Evolutionary conservation across 306 rosid species (phyloP).

Genomic region (Spatholobus suberectus): DNA sequence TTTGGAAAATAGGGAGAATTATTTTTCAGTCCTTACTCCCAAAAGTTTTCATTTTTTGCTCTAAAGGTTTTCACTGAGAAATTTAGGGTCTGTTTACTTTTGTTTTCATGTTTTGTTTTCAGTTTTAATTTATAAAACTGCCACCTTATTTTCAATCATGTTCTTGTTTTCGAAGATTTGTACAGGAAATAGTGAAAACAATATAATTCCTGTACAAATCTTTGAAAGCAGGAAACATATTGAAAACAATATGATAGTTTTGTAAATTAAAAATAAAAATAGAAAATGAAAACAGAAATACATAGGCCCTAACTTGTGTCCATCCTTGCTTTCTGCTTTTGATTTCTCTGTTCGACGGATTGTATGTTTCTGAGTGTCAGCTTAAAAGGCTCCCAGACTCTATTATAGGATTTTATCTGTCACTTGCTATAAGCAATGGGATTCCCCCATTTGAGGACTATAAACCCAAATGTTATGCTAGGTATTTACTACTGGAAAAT

Average conservation of each 20-base stretch:
- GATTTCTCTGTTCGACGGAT: not conserved
- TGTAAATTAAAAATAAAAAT: too few species aligned
- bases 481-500: not conserved
- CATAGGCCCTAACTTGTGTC: too few species aligned
- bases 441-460: not conserved
- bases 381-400: not conserved
- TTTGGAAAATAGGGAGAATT: not conserved
- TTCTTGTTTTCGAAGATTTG: too few species aligned
- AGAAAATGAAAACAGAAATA: too few species aligned
- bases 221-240: too few species aligned
- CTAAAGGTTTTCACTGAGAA: not conserved
- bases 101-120: too few species aligned
- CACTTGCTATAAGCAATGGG: not conserved
- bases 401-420: not conserved
- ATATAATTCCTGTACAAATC: too few species aligned
- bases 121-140: too few species aligned
- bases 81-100: too few species aligned
- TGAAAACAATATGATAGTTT: too few species aligned
- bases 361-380: not conserved
- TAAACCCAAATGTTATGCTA: not conserved
- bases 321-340: conserved; percentile 23
- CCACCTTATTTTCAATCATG: too few species aligned
- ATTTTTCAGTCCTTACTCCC: not conserved
- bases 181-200: too few species aligned
- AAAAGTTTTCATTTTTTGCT: not conserved